Evolutionary conservation across 169 alveolate species (phyloP), one percentile per base, ranked within the genome.

Genomic region (Neospora caninum): DNA sequence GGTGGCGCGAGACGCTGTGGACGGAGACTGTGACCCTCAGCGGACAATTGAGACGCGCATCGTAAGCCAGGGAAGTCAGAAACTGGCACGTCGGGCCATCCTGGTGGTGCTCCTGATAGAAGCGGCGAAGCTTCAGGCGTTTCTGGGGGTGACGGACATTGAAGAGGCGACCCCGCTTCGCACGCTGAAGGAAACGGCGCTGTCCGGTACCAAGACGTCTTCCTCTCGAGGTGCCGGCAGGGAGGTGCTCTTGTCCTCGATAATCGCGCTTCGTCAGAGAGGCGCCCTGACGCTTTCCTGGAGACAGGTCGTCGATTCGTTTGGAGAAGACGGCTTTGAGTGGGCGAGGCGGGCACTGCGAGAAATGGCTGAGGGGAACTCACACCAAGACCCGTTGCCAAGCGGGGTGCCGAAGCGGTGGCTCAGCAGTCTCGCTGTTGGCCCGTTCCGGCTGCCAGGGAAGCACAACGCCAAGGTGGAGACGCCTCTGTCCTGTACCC

Each of bases 341-440:
- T 93, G 95, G 95, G 95, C 89, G 22, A 53, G 89, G 39, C 53
- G 64, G 69, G 89, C 89, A 82, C 67, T 82, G 89, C 89, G 29
- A 31, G 69, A 29, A 18, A 38, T 82, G 89, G 86, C 86, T 64
- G 73, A 27, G n/a, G 31, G 73, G 7, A 64, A 64, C 34, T 64
- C 73, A 16, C 7, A 7, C 73, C 45, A n/a, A 58, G 27, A 38
- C 31, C 36, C 49, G n/a, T n/a, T 18, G 67, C 54, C 69, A 82
- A 38, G 0, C 9, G 84, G 31, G 39, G 13, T 18, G 25, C 34
- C n/a, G 80, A 42, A 34, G 94, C 7, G n/a, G 95, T 54, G 67
- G 64, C 70, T 0, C 45, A 43, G 22, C 69, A 92, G 89, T n/a
- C 73, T 82, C 80, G 43, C 42, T 45, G 73, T 86, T 39, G 89